A percentile compares a stretch with the other conserved stretches of the same genome.
phyloP scores from a whole-genome alignment of 78 protist genomes.

The Trichosphaerium sp. region DNA sequence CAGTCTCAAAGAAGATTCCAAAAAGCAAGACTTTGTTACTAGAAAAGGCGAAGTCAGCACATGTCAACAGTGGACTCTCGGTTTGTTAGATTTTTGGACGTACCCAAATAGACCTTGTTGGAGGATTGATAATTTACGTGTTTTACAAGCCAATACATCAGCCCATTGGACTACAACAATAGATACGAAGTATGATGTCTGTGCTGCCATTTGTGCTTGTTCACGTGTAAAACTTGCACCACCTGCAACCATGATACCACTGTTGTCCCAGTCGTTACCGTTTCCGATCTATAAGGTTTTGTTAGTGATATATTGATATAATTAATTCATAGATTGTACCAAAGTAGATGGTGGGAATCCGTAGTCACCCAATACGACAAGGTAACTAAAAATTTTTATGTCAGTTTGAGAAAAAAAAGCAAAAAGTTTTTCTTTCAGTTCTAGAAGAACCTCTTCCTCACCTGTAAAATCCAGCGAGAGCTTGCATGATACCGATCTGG shows the following conservation, averaged over 20 bases:
- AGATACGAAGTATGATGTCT: slow-evolving; percentile 71
- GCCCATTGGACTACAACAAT: slow-evolving; percentile 78
- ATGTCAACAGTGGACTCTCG: no score
- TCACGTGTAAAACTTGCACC: no score
- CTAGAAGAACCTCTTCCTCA: no score
- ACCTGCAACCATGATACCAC: no score
- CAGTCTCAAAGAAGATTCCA: no score
- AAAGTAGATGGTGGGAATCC: slow-evolving; percentile 36
- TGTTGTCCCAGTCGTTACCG: background rate
- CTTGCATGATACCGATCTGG: slow-evolving; percentile 68
- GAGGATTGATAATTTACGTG: slow-evolving; percentile 69
- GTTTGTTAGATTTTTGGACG: no score
- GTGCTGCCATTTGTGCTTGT: slow-evolving; percentile 36
- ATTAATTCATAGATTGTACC: background rate
- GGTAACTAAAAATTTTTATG: no score
- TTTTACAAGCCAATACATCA: slow-evolving; percentile 71
- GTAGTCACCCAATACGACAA: slow-evolving; percentile 40
- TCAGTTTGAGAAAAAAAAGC: no score
- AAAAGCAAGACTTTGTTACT: no score
- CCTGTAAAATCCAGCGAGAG: slow-evolving; percentile 53
- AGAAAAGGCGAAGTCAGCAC: no score
- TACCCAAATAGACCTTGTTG: slow-evolving; percentile 50
- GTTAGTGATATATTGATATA: background rate
- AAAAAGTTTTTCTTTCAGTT: no score
- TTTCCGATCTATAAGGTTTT: background rate